A percentile compares a stretch with the other conserved stretches of the same genome.
Evolutionary conservation across 805 yeast genomes (phyloP).

Genomic region (Phaffomyces opuntiae): DNA sequence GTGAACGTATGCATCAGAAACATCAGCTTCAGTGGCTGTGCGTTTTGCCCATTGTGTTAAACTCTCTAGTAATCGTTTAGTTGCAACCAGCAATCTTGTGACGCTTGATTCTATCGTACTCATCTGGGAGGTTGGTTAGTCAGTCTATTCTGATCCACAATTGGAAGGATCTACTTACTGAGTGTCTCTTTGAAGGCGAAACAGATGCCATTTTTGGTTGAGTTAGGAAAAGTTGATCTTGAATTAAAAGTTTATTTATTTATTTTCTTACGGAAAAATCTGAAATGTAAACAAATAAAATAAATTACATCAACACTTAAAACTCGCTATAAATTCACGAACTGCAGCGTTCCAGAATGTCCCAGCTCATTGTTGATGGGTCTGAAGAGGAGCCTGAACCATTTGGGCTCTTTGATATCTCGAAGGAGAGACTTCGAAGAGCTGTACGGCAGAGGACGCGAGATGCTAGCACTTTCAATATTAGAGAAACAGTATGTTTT

Average conservation of each 20-base stretch:
- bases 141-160: not conserved
- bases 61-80: conserved; percentile 81
- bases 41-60: conserved; percentile 86
- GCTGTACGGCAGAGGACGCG: not conserved
- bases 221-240: not conserved
- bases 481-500: conserved; percentile 4
- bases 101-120: conserved; percentile 72
- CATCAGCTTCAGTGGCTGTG: conserved; percentile 72
- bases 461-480: not conserved
- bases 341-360: not conserved
- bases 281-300: not conserved
- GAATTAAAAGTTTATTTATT: not conserved
- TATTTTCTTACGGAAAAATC: too few species aligned
- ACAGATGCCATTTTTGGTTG: conserved; percentile 2
- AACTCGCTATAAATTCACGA: not conserved
- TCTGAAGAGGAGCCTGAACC: conserved; percentile 10
- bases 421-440: not conserved
- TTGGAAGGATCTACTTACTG: conserved; percentile 14
- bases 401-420: conserved; percentile 3
- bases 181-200: conserved; percentile 21
- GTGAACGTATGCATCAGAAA: conserved; percentile 84
- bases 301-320: not conserved
- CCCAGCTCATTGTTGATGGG: conserved; percentile 3
- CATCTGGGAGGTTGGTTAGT: conserved; percentile 14
- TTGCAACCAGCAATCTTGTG: conserved; percentile 73